Evolutionary conservation across 495 filamentous ascomycete genomes (phyloP), one percentile per base, ranked within the genome.

Genomic region (Clohesyomyces aquaticus): DNA sequence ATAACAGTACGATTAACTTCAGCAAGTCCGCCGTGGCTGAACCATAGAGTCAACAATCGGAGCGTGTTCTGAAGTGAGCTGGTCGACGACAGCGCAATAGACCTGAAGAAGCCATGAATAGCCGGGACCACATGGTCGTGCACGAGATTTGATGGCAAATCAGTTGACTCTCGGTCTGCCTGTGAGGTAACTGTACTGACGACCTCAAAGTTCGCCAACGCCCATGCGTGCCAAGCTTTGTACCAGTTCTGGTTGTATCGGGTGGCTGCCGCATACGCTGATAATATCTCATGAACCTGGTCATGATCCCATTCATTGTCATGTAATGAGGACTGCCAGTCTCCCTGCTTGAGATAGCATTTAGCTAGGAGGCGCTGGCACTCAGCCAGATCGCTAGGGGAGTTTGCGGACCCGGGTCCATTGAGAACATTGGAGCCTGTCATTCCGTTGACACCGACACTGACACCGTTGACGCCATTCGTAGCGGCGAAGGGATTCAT

Each of bases 141-240:
- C 19, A 97, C 78, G 55, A 91, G 84, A 21, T 83, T 77, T 9
- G 79, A 78, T 29, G 83, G 85, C 16, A 89, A 76, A 67, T 79
- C 73, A 28, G 80, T 74, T 12, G 77, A 69, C 49, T 88, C 86
- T 14, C 82, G 80, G 65, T 85, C 87, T 10, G 79, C 79, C 48
- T 86, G 77, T 25, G 83, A 82, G 19, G 83, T 81, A 59, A 93
- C 81, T 1, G 88, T 83, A 56, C 90, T 96, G 25, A 98, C 93
- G 42, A 98, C 93, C 74, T 99, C 93, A 70, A 98, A 99, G 73
- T 99, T 99, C 18, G 95, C 94, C 43, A 98, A 78, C n/a, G 94
- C 94, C 94, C 95, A 99, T 2, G 94, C 87, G 74, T 99, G 94
- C 94, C 94, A 99, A 19, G 94, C 94, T 76, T 98, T 99, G 77